Evolutionary conservation across 2,329 filamentous ascomycete species (phyloP).

Genomic region (Fusarium nisikadoi): DNA sequence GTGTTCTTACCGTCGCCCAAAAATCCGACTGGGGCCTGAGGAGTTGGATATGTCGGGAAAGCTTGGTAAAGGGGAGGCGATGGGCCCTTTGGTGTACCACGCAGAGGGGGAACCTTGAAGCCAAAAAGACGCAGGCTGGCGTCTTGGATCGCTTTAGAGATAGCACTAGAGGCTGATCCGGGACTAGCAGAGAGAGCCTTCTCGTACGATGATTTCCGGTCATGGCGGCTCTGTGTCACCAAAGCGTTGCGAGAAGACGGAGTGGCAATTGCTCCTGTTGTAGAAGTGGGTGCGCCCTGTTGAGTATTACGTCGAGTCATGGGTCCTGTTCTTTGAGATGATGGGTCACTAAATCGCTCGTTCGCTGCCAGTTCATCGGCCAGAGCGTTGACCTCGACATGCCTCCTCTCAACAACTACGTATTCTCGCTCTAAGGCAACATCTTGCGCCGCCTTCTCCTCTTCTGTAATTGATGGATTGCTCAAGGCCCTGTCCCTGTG

Average conservation of each 20-base stretch:
- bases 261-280: conserved; percentile 74
- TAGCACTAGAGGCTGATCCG: conserved; percentile 83
- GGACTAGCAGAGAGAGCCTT: conserved; percentile 75
- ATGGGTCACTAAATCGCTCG: conserved; percentile 67
- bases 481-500: conserved; percentile 45
- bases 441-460: conserved; percentile 82
- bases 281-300: conserved; percentile 75
- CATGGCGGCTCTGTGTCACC: conserved; percentile 77
- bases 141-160: conserved; percentile 94
- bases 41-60: conserved; percentile 85
- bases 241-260: conserved; percentile 79
- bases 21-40: conserved; percentile 69
- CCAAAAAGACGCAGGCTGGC: conserved; percentile 82
- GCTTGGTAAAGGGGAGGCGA: conserved; percentile 84
- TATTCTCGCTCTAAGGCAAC: conserved; percentile 93
- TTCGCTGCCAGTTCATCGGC: conserved; percentile 94
- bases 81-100: conserved; percentile 66
- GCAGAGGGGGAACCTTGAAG: conserved; percentile 74
- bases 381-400: conserved; percentile 96
- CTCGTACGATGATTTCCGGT: conserved; percentile 84
- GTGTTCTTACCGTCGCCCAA: conserved; percentile 71
- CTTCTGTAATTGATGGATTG: conserved; percentile 61
- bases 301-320: conserved; percentile 82
- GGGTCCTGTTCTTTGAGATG: conserved; percentile 67
- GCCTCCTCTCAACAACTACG: conserved; percentile 92